Conservation (phyloP, 768 basidiomycete species). For the Podaxis carcinomalis region DNA sequence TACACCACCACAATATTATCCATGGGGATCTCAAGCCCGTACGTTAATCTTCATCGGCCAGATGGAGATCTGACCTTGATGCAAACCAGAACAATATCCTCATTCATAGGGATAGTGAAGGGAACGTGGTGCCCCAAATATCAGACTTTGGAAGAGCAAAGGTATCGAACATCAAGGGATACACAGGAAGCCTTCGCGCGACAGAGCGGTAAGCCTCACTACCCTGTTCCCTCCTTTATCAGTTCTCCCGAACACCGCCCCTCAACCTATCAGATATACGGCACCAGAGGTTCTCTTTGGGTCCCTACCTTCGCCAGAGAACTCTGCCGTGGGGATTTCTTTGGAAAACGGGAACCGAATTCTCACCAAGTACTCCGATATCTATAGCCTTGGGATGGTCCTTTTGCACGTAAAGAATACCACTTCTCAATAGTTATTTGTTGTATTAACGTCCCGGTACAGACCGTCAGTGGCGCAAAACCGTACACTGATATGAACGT, state of each 20-base stretch:
- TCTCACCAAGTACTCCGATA: neutral
- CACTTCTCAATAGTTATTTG: neutral
- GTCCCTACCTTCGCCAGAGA: neutral
- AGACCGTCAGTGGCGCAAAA: neutral
- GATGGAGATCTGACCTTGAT: neutral
- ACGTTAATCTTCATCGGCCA: neutral
- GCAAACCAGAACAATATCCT: neutral
- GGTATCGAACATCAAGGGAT: neutral
- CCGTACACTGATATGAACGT: neutral
- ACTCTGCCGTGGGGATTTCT: neutral
- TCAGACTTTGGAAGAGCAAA: constrained; percentile 6
- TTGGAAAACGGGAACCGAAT: neutral
- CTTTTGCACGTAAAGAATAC: neutral
- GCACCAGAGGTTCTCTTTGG: neutral
- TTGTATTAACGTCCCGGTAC: too few relatives aligned
- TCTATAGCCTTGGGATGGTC: constrained; percentile 7
- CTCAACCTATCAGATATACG: neutral
- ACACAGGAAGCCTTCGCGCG: neutral
- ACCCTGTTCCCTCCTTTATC: neutral
- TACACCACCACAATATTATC: neutral
- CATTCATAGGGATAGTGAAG: neutral
- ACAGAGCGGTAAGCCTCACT: neutral
- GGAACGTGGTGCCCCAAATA: neutral
- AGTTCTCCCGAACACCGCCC: neutral
- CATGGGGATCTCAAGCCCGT: constrained; percentile 10